Conservation (phyloP, 2,329 filamentous ascomycete species). For the Aspergillus amoenus region DNA sequence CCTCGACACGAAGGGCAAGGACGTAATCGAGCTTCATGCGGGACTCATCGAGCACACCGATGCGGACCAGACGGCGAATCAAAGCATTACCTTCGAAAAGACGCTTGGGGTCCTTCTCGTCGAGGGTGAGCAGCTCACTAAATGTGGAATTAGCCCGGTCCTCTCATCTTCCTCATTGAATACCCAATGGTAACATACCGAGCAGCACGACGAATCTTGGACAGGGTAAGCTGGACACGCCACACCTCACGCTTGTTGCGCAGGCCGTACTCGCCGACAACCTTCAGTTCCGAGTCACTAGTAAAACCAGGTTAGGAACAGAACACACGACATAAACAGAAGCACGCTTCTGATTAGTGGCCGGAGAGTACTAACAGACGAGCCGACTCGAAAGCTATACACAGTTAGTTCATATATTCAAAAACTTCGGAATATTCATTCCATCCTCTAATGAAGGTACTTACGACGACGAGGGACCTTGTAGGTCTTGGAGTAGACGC, state of each 20-base stretch:
- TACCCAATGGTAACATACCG: constrained; percentile 65
- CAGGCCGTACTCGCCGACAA: constrained; percentile 99
- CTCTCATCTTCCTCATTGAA: neutral
- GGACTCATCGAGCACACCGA: constrained; percentile 99
- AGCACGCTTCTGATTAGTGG: constrained; percentile 98
- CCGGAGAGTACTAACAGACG: constrained; percentile 94
- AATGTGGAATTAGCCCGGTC: constrained; percentile 5
- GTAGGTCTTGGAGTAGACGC: constrained; percentile 98
- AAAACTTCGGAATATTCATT: neutral
- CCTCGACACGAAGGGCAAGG: constrained; percentile 96
- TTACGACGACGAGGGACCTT: constrained; percentile 90
- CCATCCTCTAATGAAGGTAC: constrained; percentile 25
- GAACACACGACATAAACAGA: constrained; percentile 92
- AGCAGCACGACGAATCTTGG: constrained; percentile 99
- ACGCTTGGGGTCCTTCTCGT: constrained; percentile 99
- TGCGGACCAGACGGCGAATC: constrained; percentile 99
- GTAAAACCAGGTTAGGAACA: constrained; percentile 63
- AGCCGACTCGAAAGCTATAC: constrained; percentile 88
- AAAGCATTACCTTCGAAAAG: constrained; percentile 99
- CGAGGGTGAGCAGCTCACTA: constrained; percentile 99
- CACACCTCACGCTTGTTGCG: constrained; percentile 99
- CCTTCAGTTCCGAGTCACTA: constrained; percentile 99
- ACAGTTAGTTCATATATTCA: constrained; percentile 37
- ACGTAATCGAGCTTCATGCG: constrained; percentile 99
- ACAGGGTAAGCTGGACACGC: constrained; percentile 98